phyloP scores from a whole-genome alignment of 2,329 filamentous ascomycete genomes.

The Drechslerella coelobrocha region DNA sequence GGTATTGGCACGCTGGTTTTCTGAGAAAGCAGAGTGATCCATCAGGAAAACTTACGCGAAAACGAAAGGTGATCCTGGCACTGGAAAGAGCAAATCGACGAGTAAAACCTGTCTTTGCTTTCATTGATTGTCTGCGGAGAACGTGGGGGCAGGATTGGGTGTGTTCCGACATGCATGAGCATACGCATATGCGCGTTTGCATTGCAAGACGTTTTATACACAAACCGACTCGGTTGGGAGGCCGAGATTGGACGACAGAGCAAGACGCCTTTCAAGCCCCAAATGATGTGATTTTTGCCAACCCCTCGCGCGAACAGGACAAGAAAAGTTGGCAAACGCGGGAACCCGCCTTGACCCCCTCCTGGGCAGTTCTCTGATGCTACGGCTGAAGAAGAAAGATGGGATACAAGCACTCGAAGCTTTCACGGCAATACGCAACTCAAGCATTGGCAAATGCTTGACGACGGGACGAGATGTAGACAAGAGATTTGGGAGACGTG shows the following conservation, averaged over 20 bases:
- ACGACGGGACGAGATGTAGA: constrained; percentile 46
- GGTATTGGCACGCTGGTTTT: too few relatives aligned
- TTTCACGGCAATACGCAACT: not conserved
- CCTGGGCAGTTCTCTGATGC: not conserved
- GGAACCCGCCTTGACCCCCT: not conserved
- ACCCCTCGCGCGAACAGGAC: not conserved
- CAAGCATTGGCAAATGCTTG: constrained; percentile 47
- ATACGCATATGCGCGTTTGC: not conserved
- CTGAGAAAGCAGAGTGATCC: too few relatives aligned
- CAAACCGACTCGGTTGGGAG: too few relatives aligned
- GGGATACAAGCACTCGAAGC: constrained; percentile 24
- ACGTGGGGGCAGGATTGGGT: too few relatives aligned
- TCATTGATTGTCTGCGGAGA: too few relatives aligned
- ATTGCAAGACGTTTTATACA: not conserved
- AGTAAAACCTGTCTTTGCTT: too few relatives aligned
- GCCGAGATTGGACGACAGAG: not conserved
- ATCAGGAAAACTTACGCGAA: not conserved
- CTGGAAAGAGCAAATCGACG: not conserved
- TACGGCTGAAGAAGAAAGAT: constrained; percentile 4
- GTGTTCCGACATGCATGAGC: too few relatives aligned
- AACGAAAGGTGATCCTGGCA: not conserved
- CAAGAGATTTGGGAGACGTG: constrained; percentile 13
- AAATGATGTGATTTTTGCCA: not conserved
- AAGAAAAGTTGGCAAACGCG: not conserved
- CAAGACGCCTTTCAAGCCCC: constrained; percentile 3